Conservation (phyloP, 768 basidiomycete genomes). For the Rhodosporidiobolus odoratus region DNA sequence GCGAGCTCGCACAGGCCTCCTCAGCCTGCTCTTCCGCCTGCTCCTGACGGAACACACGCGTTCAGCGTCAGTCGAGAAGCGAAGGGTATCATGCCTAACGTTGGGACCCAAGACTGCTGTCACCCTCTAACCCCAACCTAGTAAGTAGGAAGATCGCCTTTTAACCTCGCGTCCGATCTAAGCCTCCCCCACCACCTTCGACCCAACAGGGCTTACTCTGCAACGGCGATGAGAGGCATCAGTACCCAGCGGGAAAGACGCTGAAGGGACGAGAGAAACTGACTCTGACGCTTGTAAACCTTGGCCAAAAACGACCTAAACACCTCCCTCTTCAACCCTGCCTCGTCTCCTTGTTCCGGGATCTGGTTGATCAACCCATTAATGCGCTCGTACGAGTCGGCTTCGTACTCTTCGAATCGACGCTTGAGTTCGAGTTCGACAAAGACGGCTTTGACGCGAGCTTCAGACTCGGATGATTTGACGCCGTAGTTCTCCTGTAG, state of each 20-base stretch:
- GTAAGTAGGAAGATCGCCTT: too few relatives aligned
- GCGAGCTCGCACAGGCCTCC: too few relatives aligned
- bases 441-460: constrained; percentile 64
- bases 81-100: too few relatives aligned
- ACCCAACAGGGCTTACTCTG: too few relatives aligned
- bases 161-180: too few relatives aligned
- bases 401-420: constrained; percentile 74
- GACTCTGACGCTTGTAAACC: constrained; percentile 52
- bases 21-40: too few relatives aligned
- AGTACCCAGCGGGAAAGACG: not conserved
- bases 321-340: constrained; percentile 58
- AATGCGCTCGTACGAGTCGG: constrained; percentile 61
- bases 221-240: not conserved
- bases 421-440: constrained; percentile 57
- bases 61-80: too few relatives aligned
- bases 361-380: constrained; percentile 66
- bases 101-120: too few relatives aligned
- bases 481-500: constrained; percentile 65
- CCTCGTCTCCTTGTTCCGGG: constrained; percentile 44
- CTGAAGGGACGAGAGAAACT: not conserved
- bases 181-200: too few relatives aligned
- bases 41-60: too few relatives aligned
- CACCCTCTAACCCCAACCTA: too few relatives aligned
- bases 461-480: constrained; percentile 58
- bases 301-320: constrained; percentile 83